phyloP scores from a whole-genome alignment of 2,329 filamentous ascomycete species.

The Hypomyces rosellus region DNA sequence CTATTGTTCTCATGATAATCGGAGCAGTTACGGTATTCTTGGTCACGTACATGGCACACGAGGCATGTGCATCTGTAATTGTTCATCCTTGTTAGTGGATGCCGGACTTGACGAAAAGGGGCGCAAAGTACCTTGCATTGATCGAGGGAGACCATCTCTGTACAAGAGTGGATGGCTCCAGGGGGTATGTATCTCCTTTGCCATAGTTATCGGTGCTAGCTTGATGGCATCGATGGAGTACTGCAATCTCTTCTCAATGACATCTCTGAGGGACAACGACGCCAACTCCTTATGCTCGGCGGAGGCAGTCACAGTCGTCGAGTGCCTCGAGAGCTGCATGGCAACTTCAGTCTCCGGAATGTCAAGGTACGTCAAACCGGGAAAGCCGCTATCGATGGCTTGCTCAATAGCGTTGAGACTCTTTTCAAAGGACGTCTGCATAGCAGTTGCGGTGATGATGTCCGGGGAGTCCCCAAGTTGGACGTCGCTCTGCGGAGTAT shows the following conservation, averaged over 20 bases:
- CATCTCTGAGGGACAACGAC: constrained; percentile 16
- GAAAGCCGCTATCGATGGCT: constrained; percentile 5
- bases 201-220: constrained; percentile 41
- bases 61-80: constrained; percentile 41
- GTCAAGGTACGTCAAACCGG: constrained; percentile 11
- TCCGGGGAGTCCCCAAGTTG: too few species aligned
- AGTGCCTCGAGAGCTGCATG: constrained; percentile 18
- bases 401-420: not conserved
- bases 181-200: constrained; percentile 41
- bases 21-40: constrained; percentile 42
- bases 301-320: constrained; percentile 18
- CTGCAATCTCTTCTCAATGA: constrained; percentile 28
- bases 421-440: not conserved
- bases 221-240: constrained; percentile 47
- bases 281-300: constrained; percentile 14
- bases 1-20: constrained; percentile 43
- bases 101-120: not conserved
- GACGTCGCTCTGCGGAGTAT: too few species aligned
- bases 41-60: constrained; percentile 46
- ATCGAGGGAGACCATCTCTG: constrained; percentile 42
- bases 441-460: too few species aligned
- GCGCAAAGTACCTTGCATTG: constrained; percentile 38
- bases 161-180: constrained; percentile 51
- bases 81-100: too few species aligned
- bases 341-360: constrained; percentile 13